phyloP scores from a whole-genome alignment of 768 basidiomycete genomes.

The Suillus decipiens region DNA sequence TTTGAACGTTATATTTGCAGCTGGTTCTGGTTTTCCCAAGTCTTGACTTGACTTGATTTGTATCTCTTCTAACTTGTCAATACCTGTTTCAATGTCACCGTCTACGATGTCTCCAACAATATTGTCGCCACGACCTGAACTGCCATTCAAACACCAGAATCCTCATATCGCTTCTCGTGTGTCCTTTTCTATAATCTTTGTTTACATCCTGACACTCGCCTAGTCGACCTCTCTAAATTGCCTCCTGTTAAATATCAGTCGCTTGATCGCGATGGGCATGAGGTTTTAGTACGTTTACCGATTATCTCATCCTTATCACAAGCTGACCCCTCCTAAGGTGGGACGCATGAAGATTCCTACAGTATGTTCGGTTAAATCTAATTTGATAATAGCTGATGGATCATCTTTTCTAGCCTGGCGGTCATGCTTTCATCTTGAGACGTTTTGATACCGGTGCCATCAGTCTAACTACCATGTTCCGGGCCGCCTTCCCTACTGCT shows the following conservation, averaged over 20 bases:
- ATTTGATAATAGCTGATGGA: slow-evolving; percentile 16
- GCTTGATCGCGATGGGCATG: slow-evolving; percentile 81
- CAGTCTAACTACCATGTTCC: slow-evolving; percentile 94
- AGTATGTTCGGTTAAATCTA: slow-evolving; percentile 45
- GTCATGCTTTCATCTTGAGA: slow-evolving; percentile 93
- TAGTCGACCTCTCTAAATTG: slow-evolving; percentile 47
- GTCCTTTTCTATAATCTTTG: slow-evolving; percentile 17
- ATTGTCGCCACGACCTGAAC: slow-evolving; percentile 49
- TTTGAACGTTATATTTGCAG: slow-evolving; percentile 18
- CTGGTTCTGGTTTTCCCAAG: slow-evolving; percentile 9
- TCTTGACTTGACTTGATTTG: slow-evolving; percentile 8
- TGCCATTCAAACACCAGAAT: slow-evolving; percentile 54
- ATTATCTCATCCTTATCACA: slow-evolving; percentile 19
- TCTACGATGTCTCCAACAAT: slow-evolving; percentile 3
- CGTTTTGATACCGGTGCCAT: slow-evolving; percentile 93
- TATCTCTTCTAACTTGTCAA: slow-evolving; percentile 6
- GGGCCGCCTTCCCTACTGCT: slow-evolving; percentile 88
- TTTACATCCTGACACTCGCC: background rate
- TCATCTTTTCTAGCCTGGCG: slow-evolving; percentile 50
- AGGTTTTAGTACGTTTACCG: slow-evolving; percentile 63
- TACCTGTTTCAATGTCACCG: background rate
- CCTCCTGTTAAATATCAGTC: slow-evolving; percentile 91
- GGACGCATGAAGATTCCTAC: slow-evolving; percentile 90
- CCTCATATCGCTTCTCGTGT: slow-evolving; percentile 47
- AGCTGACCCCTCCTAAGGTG: slow-evolving; percentile 49